Evolutionary conservation across 2,329 filamentous ascomycete genomes (phyloP), one percentile per base, ranked within the genome.

Genomic region (Penicillium vulpinum): DNA sequence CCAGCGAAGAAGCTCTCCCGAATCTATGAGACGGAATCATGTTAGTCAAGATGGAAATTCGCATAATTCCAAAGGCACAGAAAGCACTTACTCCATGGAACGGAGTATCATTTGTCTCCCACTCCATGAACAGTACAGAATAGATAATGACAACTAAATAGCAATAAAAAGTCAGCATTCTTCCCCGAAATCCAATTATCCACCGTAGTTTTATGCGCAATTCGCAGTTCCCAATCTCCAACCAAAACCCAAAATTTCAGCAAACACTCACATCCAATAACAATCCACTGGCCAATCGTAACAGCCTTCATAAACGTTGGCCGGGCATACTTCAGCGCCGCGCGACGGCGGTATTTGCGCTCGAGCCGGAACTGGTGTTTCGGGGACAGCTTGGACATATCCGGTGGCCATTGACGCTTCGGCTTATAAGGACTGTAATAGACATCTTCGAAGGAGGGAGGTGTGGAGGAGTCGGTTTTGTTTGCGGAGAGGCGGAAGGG

Each of bases 301-400:
- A 82, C 80, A 62, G 73, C 78, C 65, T 85, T 86, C 16, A 78
- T 81, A 80, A 84, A 87, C 57, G 73, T 74, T 4, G 85, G 85
- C 24, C 83, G 75, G 13, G 82, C 81, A 70, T 81, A 87, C 70
- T 86, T 87, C 62, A 86, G 74, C 69, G 83, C 83, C 49, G 82
- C 77, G 51, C 86, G 80, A 50, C 86, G 78, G 35, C 85, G 80
- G 73, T 86, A 89, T 59, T 85, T 84, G 57, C 85, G 82, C 73
- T 89, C 86, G 46, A 88, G 81, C n/a, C 83, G 80, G 75, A 88
- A 88, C 67, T 88, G 84, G 67, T 88, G 84, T 68, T 84, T 86
- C n/a, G 78, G 77, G 1, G 85, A 84, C 48, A 88, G 77, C 61
- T 84, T 81, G 54, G 76, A 75, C 73, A 88, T 84, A 68, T 87